phyloP scores from a whole-genome alignment of 164 flowering plant genomes.

The Sedum album region DNA sequence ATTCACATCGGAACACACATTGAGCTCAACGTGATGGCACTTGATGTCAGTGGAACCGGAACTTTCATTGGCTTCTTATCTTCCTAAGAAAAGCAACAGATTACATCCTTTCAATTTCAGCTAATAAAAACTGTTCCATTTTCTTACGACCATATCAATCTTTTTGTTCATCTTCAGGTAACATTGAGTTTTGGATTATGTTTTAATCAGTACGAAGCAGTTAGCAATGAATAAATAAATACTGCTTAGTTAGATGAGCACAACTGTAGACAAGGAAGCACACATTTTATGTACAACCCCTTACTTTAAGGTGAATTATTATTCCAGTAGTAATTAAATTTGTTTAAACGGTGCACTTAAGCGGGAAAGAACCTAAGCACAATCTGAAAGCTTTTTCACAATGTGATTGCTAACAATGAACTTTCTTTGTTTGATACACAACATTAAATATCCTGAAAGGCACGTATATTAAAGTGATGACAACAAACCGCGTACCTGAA shows the following conservation, averaged over 20 bases:
- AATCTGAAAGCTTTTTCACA: background rate
- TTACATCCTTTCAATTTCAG: background rate
- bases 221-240: background rate
- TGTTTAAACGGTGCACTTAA: background rate
- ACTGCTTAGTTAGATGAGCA: background rate
- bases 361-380: background rate
- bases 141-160: background rate
- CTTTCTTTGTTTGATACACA: too few relatives aligned
- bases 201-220: background rate
- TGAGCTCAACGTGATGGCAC: constrained; percentile 69
- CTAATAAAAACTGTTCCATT: too few relatives aligned
- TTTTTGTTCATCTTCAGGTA: too few relatives aligned
- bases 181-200: background rate
- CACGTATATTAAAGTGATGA: background rate
- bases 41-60: constrained; percentile 46
- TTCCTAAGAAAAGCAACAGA: constrained; percentile 20
- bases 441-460: background rate
- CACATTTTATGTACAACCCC: background rate
- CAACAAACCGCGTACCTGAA: constrained; percentile 33
- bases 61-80: constrained; percentile 44
- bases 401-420: too few relatives aligned
- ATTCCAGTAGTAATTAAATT: background rate
- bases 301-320: background rate
- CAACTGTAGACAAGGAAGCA: background rate
- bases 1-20: constrained; percentile 38